A percentile compares a stretch with the other conserved stretches of the same genome.
Conservation (phyloP, 179 eudicot genomes). For the Sideroxylon spinosum region DNA sequence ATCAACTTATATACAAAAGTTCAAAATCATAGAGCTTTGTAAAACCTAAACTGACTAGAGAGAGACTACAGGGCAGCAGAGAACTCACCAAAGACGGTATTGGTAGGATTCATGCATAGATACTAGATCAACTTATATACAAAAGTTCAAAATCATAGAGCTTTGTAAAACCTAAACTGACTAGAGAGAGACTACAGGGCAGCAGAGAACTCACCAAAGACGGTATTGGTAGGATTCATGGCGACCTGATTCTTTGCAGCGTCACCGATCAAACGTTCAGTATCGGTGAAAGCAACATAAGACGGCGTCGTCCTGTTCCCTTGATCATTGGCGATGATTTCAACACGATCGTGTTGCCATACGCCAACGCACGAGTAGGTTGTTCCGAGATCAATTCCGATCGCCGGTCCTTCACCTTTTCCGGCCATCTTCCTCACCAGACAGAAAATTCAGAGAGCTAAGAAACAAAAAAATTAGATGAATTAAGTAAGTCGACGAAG, state of each 20-base stretch:
- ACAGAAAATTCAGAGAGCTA: background rate
- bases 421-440: slow-evolving; percentile 21
- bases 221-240: slow-evolving; percentile 28
- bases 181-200: no score
- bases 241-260: slow-evolving; percentile 33
- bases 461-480: background rate
- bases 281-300: slow-evolving; percentile 34
- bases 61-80: background rate
- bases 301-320: slow-evolving; percentile 33
- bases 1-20: background rate
- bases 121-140: background rate
- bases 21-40: background rate
- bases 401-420: slow-evolving; percentile 30
- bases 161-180: background rate
- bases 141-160: background rate
- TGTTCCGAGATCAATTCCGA: slow-evolving; percentile 30
- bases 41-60: background rate
- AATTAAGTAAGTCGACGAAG: background rate
- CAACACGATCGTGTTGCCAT: slow-evolving; percentile 31
- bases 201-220: slow-evolving; percentile 22
- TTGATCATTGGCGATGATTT: slow-evolving; percentile 33
- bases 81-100: slow-evolving; percentile 30
- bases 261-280: slow-evolving; percentile 27
- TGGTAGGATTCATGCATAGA: slow-evolving; percentile 25
- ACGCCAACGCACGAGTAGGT: slow-evolving; percentile 32